These are phyloP conservation scores for Pichia cephalocereana DNA, from an alignment of 805 yeast species.

Conservation along the genomic window DNA sequence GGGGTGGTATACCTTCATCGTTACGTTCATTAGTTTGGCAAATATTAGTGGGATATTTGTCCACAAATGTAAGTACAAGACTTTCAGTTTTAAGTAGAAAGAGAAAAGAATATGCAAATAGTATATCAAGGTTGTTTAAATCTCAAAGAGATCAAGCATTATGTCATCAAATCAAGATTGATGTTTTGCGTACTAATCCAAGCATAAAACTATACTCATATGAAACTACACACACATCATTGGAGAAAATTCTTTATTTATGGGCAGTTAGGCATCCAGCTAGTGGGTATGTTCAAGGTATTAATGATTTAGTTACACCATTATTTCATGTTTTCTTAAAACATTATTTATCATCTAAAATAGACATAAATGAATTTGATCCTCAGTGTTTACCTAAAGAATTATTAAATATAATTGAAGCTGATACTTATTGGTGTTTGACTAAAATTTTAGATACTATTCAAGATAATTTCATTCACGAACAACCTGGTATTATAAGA, in stretches of 20 bases:
- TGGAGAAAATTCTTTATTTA: constrained; percentile 73
- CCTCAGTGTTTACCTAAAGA: constrained; percentile 51
- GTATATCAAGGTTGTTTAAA: constrained; percentile 54
- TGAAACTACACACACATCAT: constrained; percentile 63
- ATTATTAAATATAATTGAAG: constrained; percentile 67
- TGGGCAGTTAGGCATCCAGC: constrained; percentile 99
- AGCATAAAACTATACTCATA: constrained; percentile 62
- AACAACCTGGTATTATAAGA: constrained; percentile 93
- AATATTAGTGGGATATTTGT: constrained; percentile 78
- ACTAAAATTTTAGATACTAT: constrained; percentile 87
- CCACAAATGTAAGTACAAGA: constrained; percentile 75
- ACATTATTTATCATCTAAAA: constrained; percentile 44
- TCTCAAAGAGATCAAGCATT: constrained; percentile 61
- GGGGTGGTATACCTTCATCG: constrained; percentile 89
- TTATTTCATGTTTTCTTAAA: constrained; percentile 79
- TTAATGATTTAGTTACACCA: constrained; percentile 89
- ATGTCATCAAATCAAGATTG: constrained; percentile 94
- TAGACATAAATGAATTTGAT: constrained; percentile 48
- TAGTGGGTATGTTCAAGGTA: constrained; percentile 96
- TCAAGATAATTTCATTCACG: constrained; percentile 94
- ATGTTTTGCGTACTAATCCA: constrained; percentile 91
- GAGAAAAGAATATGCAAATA: constrained; percentile 76
- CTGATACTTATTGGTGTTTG: constrained; percentile 96
- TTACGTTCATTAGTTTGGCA: constrained; percentile 87
- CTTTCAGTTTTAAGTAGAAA: constrained; percentile 62